Base-by-base conservation (phyloP, 345 rosid species). In the Angophora floribunda region DNA sequence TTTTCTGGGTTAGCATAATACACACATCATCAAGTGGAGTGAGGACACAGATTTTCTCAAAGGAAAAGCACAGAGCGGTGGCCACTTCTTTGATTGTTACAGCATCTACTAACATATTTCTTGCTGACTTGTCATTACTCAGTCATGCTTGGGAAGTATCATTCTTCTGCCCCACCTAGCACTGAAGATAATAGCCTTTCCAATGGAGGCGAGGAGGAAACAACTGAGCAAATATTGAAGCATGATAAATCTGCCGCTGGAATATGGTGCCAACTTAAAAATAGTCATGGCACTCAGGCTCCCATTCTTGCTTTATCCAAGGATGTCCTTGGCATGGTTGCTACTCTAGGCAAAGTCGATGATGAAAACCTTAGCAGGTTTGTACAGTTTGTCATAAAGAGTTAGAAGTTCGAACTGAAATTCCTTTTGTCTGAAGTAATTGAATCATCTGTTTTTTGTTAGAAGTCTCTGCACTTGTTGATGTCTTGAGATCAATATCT, bases 341-440 rank as follows among this genome's bases (percentile, higher is more conserved):
- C 98, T 45, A 94, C 93, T 28, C 97, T 98, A 65, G 99, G 97
- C 88, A 94, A 92, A 88, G 95, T 97, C 52, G 94, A 90, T 85
- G 97, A 98, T 91, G 95, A 92, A 87, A 95, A 94, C 86, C 96
- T 98, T 86, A 95, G 95, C 95, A 93, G 95, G 99, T 95, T 87
- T 87, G 95, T 92, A 87, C 85, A 86, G 59, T 87, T 88, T 87
- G 86, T 14, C 86, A 53, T 86, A 24, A 9, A 55, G 32, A 44
- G 15, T 10, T 88, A 86, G 85, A 28, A 75, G 84, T 75, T 75
- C 3, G 49, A 75, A 41, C 49, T 75, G 84, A 75, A 36, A 41
- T 5, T 41, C 49, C 28, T 36, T n/a, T 75, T 19, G 49, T 75
- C 13, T 3, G 14, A 75, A 75, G 84, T 75, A 21, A 41, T 75